Conservation (phyloP, 805 yeast species). For the Blastobotrys americana region DNA sequence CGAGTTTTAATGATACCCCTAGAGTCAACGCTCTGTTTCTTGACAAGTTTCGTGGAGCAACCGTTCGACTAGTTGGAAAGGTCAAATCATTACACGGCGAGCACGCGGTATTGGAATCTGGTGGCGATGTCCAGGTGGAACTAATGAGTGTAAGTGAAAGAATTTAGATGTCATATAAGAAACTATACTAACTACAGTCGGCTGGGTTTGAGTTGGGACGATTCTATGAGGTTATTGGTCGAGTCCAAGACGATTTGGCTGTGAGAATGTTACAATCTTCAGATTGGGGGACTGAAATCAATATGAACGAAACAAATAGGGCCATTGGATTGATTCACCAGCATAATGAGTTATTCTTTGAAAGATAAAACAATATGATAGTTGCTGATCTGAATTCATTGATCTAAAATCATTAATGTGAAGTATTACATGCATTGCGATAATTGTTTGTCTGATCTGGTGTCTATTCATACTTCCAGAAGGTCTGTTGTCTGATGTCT, state of each 20-base stretch:
- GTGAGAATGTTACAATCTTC: constrained; percentile 21
- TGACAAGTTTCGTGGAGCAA: constrained; percentile 17
- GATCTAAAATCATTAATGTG: too few species aligned
- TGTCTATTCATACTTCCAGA: constrained; percentile 7
- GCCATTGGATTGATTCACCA: not conserved
- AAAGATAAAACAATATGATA: too few species aligned
- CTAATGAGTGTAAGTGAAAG: constrained; percentile 17
- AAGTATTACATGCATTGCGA: too few species aligned
- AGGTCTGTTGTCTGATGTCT: constrained; percentile 12
- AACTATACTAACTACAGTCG: constrained; percentile 5
- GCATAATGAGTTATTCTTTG: not conserved
- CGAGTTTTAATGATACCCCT: constrained; percentile 18
- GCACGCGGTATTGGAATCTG: constrained; percentile 24
- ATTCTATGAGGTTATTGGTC: constrained; percentile 31
- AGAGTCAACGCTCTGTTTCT: constrained; percentile 28
- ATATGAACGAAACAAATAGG: constrained; percentile 11
- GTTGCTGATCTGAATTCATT: too few species aligned
- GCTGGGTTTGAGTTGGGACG: constrained; percentile 22
- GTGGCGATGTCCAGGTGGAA: constrained; percentile 28
- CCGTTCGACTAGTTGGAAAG: constrained; percentile 30
- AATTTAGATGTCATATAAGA: not conserved
- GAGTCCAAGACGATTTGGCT: constrained; percentile 26
- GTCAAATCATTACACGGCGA: constrained; percentile 26
- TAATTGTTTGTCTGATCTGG: too few species aligned
- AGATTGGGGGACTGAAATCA: constrained; percentile 21